These are phyloP conservation scores for Gymnopilus junonius DNA, from an alignment of 768 basidiomycete species.

Conservation along the genomic window DNA sequence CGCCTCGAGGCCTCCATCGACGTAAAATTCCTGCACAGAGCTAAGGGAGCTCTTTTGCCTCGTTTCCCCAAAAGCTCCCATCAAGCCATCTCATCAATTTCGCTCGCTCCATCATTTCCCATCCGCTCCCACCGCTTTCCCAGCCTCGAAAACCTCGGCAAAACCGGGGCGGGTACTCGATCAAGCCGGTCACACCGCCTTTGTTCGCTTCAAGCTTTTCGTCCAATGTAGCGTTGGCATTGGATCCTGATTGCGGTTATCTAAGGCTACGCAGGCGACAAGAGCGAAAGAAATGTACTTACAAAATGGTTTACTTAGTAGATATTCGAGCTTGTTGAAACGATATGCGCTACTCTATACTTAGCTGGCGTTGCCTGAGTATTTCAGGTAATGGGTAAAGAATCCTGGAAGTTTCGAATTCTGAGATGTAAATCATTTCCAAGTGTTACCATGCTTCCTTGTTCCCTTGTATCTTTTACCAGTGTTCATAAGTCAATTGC, in stretches of 20 bases:
- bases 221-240: no score
- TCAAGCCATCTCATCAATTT: not conserved
- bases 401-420: not conserved
- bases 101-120: not conserved
- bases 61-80: no score
- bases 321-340: not conserved
- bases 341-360: not conserved
- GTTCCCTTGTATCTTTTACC: not conserved
- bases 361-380: not conserved
- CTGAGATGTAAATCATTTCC: not conserved
- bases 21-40: not conserved
- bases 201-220: not conserved
- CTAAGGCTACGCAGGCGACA: not conserved
- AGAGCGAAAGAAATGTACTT: no score
- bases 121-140: not conserved
- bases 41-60: not conserved
- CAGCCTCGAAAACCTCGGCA: not conserved
- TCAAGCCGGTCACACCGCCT: not conserved
- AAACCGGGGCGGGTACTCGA: not conserved
- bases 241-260: not conserved
- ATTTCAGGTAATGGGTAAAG: not conserved
- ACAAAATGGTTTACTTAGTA: not conserved
- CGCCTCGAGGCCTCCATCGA: not conserved
- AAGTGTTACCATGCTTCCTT: not conserved
- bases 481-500: not conserved